Evolutionary conservation across 2,329 filamentous ascomycete species (phyloP), one percentile per base, ranked within the genome.

Genomic region (Neurospora sp.): DNA sequence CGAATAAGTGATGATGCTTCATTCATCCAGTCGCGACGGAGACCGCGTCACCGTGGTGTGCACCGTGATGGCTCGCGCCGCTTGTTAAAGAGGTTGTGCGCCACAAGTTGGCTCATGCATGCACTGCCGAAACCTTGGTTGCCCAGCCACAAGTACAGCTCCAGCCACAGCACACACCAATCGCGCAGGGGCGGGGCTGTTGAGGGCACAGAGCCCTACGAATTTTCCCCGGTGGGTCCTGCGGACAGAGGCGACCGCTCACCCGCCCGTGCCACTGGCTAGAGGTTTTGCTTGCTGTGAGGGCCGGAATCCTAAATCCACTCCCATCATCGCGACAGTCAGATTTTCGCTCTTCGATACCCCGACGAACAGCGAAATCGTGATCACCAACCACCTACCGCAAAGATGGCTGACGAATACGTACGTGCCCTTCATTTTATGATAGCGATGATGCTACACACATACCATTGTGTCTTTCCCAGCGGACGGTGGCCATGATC

Each of bases 351-450:
- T 76, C 72, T 77, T 78, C 75, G 77, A 78, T 76, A 76, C 73
- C 77, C 76, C 77, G 76, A 76, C 80, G 76, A 80, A 78, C 75
- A 81, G 75, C 74, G 76, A 76, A 76, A 74, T 75, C 76, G 74
- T 78, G 76, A 77, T 76, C 75, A 74, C 71, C 73, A 66, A 70
- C 69, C 71, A 70, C 70, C 68, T 75, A 78, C 82, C 83, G 85
- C 85, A 87, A 91, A 82, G 83, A 93, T 93, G 91, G 91, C 91
- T 87, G 91, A 93, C 86, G 79, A 78, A 77, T 78, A 78, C 74
- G 75, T 76, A 76, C 66, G 73, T 79, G 52, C 52, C 52, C 52
- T 62, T 62, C 28, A 62, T 62, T 62, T 62, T n/a, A 62, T 62
- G 28, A 62, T 62, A 36, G 2, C 52, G 28, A 62, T 46, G 33